Base-by-base conservation (phyloP, 2,329 filamentous ascomycete genomes). In the Hymenoscyphus infarciens region DNA sequence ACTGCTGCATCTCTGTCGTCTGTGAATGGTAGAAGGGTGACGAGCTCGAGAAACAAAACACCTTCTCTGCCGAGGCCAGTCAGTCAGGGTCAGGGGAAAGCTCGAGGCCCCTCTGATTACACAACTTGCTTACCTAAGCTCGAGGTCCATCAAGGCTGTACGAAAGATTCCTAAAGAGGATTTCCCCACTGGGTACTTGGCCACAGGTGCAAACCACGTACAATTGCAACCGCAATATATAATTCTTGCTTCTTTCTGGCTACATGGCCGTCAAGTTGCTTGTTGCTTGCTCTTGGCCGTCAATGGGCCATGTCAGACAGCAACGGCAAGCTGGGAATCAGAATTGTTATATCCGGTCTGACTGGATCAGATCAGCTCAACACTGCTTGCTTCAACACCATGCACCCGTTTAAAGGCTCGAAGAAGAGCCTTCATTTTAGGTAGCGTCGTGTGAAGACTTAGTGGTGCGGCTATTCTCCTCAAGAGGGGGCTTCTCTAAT, bases 401-500 rank as follows among this genome's bases (percentile, higher is more conserved):
- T 38, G 8, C 11, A 13, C 33, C 33, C 15, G 33, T 38, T 38
- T 11, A 38, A 38, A 8, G 11, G 10, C 15, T 38, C 11, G 33
- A 13, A 13, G 33, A 11, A 38, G 11, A 38, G 33, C 3, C 11
- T 38, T 38, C 33, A 29, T 11, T 38, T 38, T 38, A 13, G 35
- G 35, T 5, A 38, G 35, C 35, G 35, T 38, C 35, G 35, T 38
- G 16, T 38, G 22, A 45, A 45, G 42, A 19, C 42, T 19, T 45
- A 22, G 16, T 45, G 39, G 39, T 49, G 42, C 42, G 42, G 42
- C 42, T 49, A 49, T 49, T 49, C n/a, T n/a, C n/a, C n/a, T n/a
- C n/a, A 3, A 49, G n/a, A 22, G 1, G n/a, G 6, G 8, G 16
- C 16, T 8, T 49, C 19, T 49, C 19, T 49, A 1, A 49, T 49